Percentiles rank a stretch among this genome's conserved stretches.
Evolutionary conservation across 2,329 filamentous ascomycete species (phyloP).

Genomic region (Colletotrichum limetticola): DNA sequence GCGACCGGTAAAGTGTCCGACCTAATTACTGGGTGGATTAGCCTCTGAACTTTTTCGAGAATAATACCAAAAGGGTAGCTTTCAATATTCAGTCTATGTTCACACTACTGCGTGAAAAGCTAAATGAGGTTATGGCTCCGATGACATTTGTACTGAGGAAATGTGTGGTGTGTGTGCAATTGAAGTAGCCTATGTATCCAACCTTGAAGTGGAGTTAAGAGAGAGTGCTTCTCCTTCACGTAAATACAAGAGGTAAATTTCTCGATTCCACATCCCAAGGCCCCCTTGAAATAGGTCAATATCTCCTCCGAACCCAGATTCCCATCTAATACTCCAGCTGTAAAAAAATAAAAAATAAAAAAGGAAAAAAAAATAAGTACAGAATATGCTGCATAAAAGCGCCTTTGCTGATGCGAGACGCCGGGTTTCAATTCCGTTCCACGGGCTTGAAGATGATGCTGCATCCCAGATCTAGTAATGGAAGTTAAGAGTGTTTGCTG

Average conservation of each 20-base stretch:
- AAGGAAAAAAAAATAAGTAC: no score
- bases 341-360: no score
- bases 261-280: not conserved
- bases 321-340: not conserved
- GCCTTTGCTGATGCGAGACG: constrained; percentile 27
- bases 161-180: not conserved
- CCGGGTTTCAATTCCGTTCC: not conserved
- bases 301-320: not conserved
- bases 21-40: no score
- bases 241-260: not conserved
- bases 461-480: constrained; percentile 21
- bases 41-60: no score
- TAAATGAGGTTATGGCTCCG: no score
- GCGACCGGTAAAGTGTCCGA: no score
- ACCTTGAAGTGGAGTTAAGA: not conserved
- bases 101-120: no score
- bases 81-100: no score
- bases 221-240: not conserved
- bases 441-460: constrained; percentile 4
- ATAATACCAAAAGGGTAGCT: no score
- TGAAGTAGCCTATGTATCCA: constrained; percentile 1
- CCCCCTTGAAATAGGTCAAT: not conserved
- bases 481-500: not conserved
- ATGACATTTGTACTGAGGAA: no score
- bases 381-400: not conserved